phyloP scores from a whole-genome alignment of 306 rosid species.

The Acacia crassicarpa region DNA sequence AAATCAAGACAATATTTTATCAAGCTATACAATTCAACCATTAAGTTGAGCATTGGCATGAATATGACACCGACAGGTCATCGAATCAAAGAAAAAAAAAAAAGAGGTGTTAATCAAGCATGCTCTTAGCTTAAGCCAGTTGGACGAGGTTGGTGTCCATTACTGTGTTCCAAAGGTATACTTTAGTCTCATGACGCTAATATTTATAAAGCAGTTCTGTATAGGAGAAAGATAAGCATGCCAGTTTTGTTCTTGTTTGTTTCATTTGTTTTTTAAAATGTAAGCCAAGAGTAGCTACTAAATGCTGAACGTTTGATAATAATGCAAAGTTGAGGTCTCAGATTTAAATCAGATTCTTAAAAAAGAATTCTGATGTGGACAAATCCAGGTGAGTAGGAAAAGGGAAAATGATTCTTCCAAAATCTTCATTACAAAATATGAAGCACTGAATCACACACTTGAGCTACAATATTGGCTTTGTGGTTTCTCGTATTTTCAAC shows the following conservation, averaged over 20 bases:
- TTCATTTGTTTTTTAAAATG: background rate
- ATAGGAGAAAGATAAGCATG: background rate
- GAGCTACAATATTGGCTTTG: background rate
- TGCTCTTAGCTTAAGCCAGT: background rate
- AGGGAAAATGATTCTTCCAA: background rate
- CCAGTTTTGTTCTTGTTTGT: background rate
- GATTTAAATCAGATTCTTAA: background rate
- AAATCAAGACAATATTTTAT: too few species aligned
- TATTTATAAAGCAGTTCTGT: too few species aligned
- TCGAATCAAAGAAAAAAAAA: too few species aligned
- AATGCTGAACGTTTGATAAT: background rate
- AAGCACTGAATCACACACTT: background rate
- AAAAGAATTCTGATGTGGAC: background rate
- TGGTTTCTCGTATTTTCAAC: background rate
- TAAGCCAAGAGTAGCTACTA: background rate
- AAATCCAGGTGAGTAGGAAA: constrained; percentile 3
- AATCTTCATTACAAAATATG: background rate
- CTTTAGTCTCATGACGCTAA: too few species aligned
- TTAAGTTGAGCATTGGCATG: too few species aligned
- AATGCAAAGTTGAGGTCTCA: background rate
- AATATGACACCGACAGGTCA: too few species aligned
- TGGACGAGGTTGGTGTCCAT: background rate
- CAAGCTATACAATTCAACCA: too few species aligned
- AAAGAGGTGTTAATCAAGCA: background rate
- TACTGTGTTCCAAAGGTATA: background rate